Base-by-base conservation (phyloP, 805 yeast species). In the Sporopachydermia lactativora region DNA sequence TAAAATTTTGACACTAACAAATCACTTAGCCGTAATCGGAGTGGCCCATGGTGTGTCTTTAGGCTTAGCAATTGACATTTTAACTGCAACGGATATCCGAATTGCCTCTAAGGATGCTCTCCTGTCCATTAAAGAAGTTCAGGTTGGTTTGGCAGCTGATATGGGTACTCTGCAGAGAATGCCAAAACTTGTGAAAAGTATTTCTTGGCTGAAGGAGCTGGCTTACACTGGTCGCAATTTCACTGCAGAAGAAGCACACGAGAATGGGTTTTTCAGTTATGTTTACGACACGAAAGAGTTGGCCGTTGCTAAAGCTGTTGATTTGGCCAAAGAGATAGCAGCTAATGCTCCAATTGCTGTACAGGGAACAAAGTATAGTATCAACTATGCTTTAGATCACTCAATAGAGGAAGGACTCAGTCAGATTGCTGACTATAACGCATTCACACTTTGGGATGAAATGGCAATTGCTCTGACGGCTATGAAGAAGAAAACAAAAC, bases 121-220 rank as follows among this genome's bases (percentile, higher is more conserved):
- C 34, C 65, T 79, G 47, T 67, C 80, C 35, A 70, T 82, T 42
- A 71, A 79, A 42, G 94, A 81, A 58, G 74, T 81, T 44, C 72
- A 75, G 45, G 65, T 81, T 41, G 92, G 89, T 2, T 65, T 82
- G 52, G 70, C 82, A 34, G 86, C 92, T 1, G 92, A 82, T 53
- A 78, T 81, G 51, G 94, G 94, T 3, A 68, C 82, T 1, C 61
- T 81, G 43, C 88, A 81, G 57, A 65, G 89, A 52, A 51, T 80
- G 43, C 78, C 83, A 3, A 51, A 52, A 15, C 42, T 76, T 1
- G 68, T 69, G 15, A 68, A 67, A 36, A 77, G 77, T 53, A 58
- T 62, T 13, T 75, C 83, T 3, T 64, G 72, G 60, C 58, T 78
- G 45, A 68, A 67, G 52, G 81, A 77, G 48, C 57, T 73, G 38